These are phyloP conservation scores for Dactylorhiza incarnata DNA, from an alignment of 106 monocot species.

Conservation along the genomic window DNA sequence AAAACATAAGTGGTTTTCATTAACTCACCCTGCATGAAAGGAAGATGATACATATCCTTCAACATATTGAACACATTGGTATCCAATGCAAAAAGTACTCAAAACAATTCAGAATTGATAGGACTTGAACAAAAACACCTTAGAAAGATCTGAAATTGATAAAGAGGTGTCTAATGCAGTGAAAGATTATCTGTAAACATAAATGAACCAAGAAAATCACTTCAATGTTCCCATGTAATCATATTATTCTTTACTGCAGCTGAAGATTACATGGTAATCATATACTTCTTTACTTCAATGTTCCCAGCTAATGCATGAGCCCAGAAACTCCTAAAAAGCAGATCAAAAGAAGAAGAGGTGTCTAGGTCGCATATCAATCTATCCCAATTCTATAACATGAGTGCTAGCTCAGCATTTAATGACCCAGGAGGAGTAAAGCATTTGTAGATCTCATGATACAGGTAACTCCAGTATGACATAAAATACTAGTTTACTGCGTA, in stretches of 20 bases:
- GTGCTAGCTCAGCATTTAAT: not conserved
- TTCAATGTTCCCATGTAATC: no score
- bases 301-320: not conserved
- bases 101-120: not conserved
- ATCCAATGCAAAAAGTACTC: not conserved
- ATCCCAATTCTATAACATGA: not conserved
- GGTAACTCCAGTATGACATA: no score
- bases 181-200: no score
- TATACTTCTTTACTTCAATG: no score
- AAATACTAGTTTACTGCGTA: no score
- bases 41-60: not conserved
- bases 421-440: not conserved
- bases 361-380: not conserved
- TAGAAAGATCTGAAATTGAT: not conserved
- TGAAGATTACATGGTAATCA: no score
- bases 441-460: no score
- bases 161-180: no score
- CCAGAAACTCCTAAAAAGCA: not conserved
- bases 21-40: slow-evolving; percentile 5
- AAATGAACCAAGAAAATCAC: no score
- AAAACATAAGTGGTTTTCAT: not conserved
- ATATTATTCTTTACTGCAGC: no score
- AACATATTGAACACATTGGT: slow-evolving; percentile 2
- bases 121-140: not conserved
- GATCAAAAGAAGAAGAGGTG: not conserved